A percentile compares a stretch with the other conserved stretches of the same genome.
These are phyloP conservation scores for Aspergillus mulundensis DNA, from an alignment of 495 filamentous ascomycete species.

Conservation along the genomic window DNA sequence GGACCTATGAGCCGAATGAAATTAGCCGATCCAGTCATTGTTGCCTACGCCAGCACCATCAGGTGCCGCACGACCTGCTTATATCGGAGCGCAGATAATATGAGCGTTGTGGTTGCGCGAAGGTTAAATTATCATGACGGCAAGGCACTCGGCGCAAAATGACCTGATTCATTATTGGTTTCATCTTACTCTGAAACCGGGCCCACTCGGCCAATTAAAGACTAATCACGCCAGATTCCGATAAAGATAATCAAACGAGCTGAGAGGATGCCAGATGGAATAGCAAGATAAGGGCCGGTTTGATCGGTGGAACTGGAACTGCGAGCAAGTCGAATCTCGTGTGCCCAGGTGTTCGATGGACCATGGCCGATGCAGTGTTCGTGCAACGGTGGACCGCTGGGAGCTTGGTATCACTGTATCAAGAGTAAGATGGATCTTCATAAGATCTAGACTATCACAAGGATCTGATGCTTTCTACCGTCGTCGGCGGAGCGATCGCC, in stretches of 20 bases:
- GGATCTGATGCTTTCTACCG: neutral
- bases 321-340: neutral
- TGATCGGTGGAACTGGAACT: too few species aligned
- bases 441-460: neutral
- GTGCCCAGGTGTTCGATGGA: neutral
- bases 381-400: neutral
- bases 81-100: slow-evolving; percentile 29
- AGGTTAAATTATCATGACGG: slow-evolving; percentile 16
- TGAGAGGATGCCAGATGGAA: neutral
- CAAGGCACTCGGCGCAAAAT: neutral
- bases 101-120: slow-evolving; percentile 21
- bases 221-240: neutral
- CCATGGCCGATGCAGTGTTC: neutral
- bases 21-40: slow-evolving; percentile 4
- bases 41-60: slow-evolving; percentile 12
- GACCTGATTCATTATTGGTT: slow-evolving; percentile 20
- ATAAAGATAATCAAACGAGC: slow-evolving; percentile 1
- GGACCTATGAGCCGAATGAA: neutral
- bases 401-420: neutral
- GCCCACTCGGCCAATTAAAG: slow-evolving; percentile 7
- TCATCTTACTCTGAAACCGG: slow-evolving; percentile 22
- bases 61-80: slow-evolving; percentile 29
- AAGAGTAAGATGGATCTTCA: neutral
- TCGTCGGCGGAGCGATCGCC: too few species aligned
- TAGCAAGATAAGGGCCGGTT: neutral